Evolutionary conservation across 2,329 filamentous ascomycete species (phyloP), one percentile per base, ranked within the genome.

Genomic region (Apiospora aurea): DNA sequence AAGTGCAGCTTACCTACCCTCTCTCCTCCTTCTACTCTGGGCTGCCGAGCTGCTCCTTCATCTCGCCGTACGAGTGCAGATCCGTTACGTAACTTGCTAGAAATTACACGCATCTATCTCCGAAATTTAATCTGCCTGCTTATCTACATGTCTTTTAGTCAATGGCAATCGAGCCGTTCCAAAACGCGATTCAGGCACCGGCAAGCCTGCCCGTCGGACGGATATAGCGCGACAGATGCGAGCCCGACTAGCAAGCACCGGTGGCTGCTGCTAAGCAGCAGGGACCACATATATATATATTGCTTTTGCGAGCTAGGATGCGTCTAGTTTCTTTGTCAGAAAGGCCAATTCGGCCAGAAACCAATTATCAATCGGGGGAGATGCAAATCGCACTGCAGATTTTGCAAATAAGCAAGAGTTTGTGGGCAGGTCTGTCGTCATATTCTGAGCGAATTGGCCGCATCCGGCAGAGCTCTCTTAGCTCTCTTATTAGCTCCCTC

Each of bases 351-450:
- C 34, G 29, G 34, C 57, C 18, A 18, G n/a, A 41, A 38, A 13
- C 2, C 34, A 3, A 64, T 64, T 64, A n/a, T 64, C 57, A 64
- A 64, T 41, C 57, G 4, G 29, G 34, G n/a, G 16, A 64, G 18
- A n/a, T 10, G 11, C n/a, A 61, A 61, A 5, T 34, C 10, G 53
- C 38, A 29, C 53, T 29, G 29, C 53, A 61, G 53, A 61, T 61
- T 61, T 61, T 61, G 53, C 53, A 61, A 61, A 61, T 18, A 61
- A 61, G 53, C 53, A 61, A 61, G 53, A 38, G 29, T 38, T 61
- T 41, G 57, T 64, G 57, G 57, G 29, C 34, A 41, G 57, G 18
- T 41, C 34, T 64, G 57, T 64, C 57, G 57, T 64, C 57, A 64
- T 64, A 64, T 64, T 41, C 11, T 64, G 34, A n/a, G 34, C 57